Base-by-base conservation (phyloP, 371 early-diverging fungal species). In the Mucor racemosus region DNA sequence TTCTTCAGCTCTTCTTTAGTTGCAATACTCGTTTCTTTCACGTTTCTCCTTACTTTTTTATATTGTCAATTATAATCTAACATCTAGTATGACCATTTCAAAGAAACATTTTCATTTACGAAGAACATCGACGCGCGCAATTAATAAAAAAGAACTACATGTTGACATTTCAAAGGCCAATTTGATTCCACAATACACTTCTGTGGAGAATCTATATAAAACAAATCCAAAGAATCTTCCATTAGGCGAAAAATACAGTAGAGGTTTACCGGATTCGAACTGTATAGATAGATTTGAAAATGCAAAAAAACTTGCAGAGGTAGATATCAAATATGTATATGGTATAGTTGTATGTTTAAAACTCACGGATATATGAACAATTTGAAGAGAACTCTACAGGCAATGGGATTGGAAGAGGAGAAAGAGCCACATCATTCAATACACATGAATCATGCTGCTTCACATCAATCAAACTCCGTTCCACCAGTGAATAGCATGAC, bases 381-480 rank as follows among this genome's bases (percentile, higher is more conserved):
- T 26, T 33, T 33, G 1, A 6, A 14, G 0, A 31, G 3, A 26
- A 26, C 26, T 26, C 26, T 26, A 26, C 26, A 26, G 26, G 44
- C 44, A 6, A n/a, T 44, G 7, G 44, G 6, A 15, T n/a, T 11
- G 19, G 5, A 57, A 35, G n/a, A 57, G 38, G 13, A 39, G 19
- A 38, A 38, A 9, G 38, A 7, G 38, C 38, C 7, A 38, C 38
- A 38, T 9, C 38, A 38, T 11, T 38, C 11, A 38, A 38, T 38
- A 38, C 38, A 11, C 38, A 38, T 38, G 40, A 26, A 40, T 17
- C 17, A 54, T 40, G 54, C 56, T 63, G 35, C 58, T 65, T 41
- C 9, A 19, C 42, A 56, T 21, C 64, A 64, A 64, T 64, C 44
- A 64, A 64, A 64, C 64, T 64, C 64, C 57, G 64, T 64, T 39